Evolutionary conservation across 78 protist species (phyloP).

Genomic region (Dictyostelium firmibasis): DNA sequence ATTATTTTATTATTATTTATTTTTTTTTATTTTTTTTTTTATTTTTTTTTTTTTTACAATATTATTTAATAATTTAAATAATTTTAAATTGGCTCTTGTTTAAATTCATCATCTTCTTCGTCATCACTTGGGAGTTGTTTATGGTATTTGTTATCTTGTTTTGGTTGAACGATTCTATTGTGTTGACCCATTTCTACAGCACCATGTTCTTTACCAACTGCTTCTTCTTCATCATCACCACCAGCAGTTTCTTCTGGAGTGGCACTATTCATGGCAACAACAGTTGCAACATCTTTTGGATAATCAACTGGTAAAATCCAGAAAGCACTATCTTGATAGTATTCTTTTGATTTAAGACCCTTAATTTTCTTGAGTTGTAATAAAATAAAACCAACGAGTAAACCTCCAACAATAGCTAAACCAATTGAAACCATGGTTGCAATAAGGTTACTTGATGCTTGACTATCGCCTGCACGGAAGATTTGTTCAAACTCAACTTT

Average conservation of each 20-base stretch:
- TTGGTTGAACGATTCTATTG: background rate
- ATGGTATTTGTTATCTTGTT: background rate
- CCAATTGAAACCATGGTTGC: slow-evolving; percentile 45
- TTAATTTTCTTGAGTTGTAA: background rate
- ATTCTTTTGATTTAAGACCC: slow-evolving; percentile 13
- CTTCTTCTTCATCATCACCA: background rate
- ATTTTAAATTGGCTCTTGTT: background rate
- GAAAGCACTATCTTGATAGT: slow-evolving; percentile 64
- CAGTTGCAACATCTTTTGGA: slow-evolving; percentile 8
- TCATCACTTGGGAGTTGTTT: background rate
- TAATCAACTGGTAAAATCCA: slow-evolving; percentile 74
- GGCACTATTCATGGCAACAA: background rate
- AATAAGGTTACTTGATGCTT: slow-evolving; percentile 30
- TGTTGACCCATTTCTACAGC: background rate
- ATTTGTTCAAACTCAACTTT: background rate
- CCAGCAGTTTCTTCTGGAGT: background rate
- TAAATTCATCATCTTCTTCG: background rate
- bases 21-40: too few relatives aligned
- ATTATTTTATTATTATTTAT: too few relatives aligned
- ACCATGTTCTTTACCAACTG: background rate
- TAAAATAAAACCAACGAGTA: slow-evolving; percentile 45
- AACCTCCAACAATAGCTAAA: slow-evolving; percentile 70
- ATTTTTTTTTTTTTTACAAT: background rate
- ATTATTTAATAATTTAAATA: too few relatives aligned
- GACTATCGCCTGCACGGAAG: slow-evolving; percentile 64